phyloP scores from a whole-genome alignment of 1,139 yeast species.

The Geotrichum klebahnii region DNA sequence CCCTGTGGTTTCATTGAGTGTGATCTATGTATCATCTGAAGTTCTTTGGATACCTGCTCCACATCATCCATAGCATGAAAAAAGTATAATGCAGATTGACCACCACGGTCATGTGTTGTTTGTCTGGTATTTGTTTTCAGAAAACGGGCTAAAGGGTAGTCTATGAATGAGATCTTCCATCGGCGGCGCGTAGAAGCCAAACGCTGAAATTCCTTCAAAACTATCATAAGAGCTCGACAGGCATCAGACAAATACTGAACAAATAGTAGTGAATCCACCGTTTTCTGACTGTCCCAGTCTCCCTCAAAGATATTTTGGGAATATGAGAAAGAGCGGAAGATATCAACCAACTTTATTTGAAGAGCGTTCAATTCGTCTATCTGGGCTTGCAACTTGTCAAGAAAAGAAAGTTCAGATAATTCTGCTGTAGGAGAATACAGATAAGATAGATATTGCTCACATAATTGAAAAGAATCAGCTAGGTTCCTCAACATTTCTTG shows the following conservation, averaged over 20 bases:
- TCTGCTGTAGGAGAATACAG: slow-evolving; percentile 15
- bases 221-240: slow-evolving; percentile 20
- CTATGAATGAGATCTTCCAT: slow-evolving; percentile 40
- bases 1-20: slow-evolving; percentile 5
- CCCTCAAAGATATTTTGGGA: slow-evolving; percentile 7
- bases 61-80: slow-evolving; percentile 46
- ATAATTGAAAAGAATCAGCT: slow-evolving; percentile 21
- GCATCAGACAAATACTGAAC: slow-evolving; percentile 24
- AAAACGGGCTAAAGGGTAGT: slow-evolving; percentile 44
- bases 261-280: slow-evolving; percentile 19
- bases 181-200: slow-evolving; percentile 25
- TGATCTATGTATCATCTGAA: slow-evolving; percentile 40
- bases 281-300: slow-evolving; percentile 14
- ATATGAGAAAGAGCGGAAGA: slow-evolving; percentile 10
- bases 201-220: slow-evolving; percentile 21
- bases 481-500: slow-evolving; percentile 22
- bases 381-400: slow-evolving; percentile 5
- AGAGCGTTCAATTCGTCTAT: background rate
- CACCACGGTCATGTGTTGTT: slow-evolving; percentile 48
- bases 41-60: slow-evolving; percentile 47
- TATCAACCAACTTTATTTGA: slow-evolving; percentile 5
- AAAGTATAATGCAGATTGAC: slow-evolving; percentile 44
- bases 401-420: slow-evolving; percentile 10
- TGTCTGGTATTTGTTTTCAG: slow-evolving; percentile 43
- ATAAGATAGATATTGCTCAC: slow-evolving; percentile 22